phyloP scores from a whole-genome alignment of 257 asterid genomes.

The Jacaranda copaia region DNA sequence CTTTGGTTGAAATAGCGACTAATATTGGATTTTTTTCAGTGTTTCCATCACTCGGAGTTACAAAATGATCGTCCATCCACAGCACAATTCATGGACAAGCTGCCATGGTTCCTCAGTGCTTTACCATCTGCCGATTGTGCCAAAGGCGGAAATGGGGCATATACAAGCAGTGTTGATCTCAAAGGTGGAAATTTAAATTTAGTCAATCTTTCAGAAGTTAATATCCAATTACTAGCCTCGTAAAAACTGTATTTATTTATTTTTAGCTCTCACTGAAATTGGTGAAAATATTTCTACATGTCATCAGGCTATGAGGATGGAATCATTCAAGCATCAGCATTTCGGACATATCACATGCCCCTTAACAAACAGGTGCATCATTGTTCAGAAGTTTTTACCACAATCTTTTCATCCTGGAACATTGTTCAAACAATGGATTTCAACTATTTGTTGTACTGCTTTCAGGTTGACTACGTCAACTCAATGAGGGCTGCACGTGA shows the following conservation, averaged over 20 bases:
- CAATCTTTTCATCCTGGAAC: background rate
- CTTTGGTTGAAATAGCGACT: conserved; percentile 32
- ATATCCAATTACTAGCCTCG: background rate
- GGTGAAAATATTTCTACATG: conserved; percentile 31
- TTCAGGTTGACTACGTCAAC: conserved; percentile 84
- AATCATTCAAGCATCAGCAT: conserved; percentile 83
- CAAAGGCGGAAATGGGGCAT: conserved; percentile 98
- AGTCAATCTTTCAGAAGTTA: background rate
- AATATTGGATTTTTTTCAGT: conserved; percentile 62
- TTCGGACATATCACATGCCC: conserved; percentile 96
- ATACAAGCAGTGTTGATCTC: conserved; percentile 82
- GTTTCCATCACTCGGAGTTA: conserved; percentile 90
- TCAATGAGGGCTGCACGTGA: conserved; percentile 98
- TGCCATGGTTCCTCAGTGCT: conserved; percentile 96
- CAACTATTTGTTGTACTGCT: background rate
- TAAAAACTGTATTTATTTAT: background rate
- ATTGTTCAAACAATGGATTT: background rate
- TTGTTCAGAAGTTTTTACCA: background rate
- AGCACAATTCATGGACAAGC: conserved; percentile 80
- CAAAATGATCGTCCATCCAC: conserved; percentile 87
- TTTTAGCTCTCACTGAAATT: conserved; percentile 29
- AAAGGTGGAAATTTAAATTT: conserved; percentile 52
- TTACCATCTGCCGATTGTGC: conserved; percentile 98
- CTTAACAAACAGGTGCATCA: conserved; percentile 82
- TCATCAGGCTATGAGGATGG: conserved; percentile 79